Evolutionary conservation across 78 protist species (phyloP), one percentile per base, ranked within the genome.

Genomic region (Dictyostelium purpureum): DNA sequence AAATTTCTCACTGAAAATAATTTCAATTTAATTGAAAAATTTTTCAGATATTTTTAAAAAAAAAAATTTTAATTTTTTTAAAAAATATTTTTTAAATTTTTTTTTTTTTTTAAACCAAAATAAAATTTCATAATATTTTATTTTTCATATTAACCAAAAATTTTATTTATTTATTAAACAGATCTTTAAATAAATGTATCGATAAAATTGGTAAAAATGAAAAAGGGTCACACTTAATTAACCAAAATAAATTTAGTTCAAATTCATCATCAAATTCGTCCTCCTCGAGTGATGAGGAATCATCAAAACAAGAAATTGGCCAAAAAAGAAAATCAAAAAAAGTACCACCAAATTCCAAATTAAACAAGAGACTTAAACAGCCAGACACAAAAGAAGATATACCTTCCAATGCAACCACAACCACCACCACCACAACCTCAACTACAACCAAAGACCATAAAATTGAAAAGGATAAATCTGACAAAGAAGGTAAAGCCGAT

Each of bases 171-270:
- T 6, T 10, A 35, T 24, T 28, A 26, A 5, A 65, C 12, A 85
- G 91, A 66, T 26, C 79, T 43, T n/a, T 73, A 19, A 85, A 85
- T 73, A 85, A 85, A 61, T 73, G 45, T 73, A 77, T 85, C 28
- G 91, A 85, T 85, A 85, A 85, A 47, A 85, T 85, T 31, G 37
- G 74, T 47, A 85, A 73, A 45, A 70, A 85, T 85, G 91, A 85
- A 43, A 51, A 56, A 59, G 43, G 75, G 28, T 49, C 77, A 14
- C 38, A 38, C 28, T 26, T 51, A 33, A 21, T 74, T 5, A 70
- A 63, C 21, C 14, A 80, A 38, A 18, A 51, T 40, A 43, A 61
- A 24, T 38, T 59, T 45, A 28, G 45, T 45, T 52, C 38, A 35
- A 24, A 31, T 3, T 57, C 59, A 19, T 74, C 79, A n/a, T 69